These are phyloP conservation scores for Pseudomonodictys pantanalensis DNA, from an alignment of 495 filamentous ascomycete genomes.

Conservation along the genomic window DNA sequence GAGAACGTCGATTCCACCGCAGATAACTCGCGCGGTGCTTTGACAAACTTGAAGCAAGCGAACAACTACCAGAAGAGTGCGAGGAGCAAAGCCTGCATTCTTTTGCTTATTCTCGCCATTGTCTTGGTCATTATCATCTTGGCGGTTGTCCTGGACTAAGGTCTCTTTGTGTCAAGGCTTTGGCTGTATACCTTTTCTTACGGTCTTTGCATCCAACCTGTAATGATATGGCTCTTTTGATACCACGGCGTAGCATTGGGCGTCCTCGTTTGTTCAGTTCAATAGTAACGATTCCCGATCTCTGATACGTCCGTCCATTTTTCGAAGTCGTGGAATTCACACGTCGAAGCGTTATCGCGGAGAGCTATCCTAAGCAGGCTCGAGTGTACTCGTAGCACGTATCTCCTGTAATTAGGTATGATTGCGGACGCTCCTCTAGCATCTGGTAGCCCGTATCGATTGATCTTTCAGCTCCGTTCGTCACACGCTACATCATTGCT, in stretches of 20 bases:
- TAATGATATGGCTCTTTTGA: not conserved
- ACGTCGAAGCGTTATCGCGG: too few species aligned
- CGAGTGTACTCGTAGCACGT: too few species aligned
- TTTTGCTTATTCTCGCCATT: constrained; percentile 85
- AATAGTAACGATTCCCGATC: too few species aligned
- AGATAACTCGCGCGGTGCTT: constrained; percentile 76
- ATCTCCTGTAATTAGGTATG: too few species aligned
- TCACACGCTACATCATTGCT: too few species aligned
- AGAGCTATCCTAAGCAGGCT: too few species aligned
- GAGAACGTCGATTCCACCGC: constrained; percentile 80
- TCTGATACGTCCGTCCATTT: too few species aligned
- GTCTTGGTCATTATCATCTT: constrained; percentile 85
- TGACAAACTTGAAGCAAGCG: constrained; percentile 76
- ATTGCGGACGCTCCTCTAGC: too few species aligned
- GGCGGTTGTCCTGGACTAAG: constrained; percentile 68
- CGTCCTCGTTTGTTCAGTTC: not conserved
- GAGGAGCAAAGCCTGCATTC: constrained; percentile 84
- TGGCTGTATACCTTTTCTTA: constrained; percentile 4
- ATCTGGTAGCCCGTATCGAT: too few species aligned
- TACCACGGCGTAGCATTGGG: constrained; percentile 11
- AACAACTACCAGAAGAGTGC: constrained; percentile 90
- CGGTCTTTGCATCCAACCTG: constrained; percentile 6
- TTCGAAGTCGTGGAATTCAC: too few species aligned
- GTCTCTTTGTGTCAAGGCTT: not conserved
- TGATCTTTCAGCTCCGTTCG: too few species aligned